phyloP scores from a whole-genome alignment of 2,329 filamentous ascomycete species.

The Fusarium sp. region DNA sequence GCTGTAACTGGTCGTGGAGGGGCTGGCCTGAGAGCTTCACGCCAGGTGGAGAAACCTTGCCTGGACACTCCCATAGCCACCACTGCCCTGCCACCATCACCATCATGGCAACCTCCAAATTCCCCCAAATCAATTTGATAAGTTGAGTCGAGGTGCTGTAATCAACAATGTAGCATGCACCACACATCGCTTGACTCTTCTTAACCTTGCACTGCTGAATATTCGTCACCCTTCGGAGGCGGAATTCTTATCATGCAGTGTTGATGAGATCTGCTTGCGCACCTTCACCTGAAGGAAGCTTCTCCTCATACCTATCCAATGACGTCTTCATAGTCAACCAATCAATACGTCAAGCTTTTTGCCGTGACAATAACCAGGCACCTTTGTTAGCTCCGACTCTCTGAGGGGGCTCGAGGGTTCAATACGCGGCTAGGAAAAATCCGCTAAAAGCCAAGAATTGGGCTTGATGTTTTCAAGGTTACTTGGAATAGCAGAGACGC shows the following conservation, averaged over 20 bases:
- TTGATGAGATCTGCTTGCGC: not conserved
- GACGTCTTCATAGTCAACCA: slow-evolving; percentile 20
- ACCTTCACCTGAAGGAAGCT: not conserved
- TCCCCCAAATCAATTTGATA: not conserved
- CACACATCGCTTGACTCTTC: slow-evolving; percentile 5
- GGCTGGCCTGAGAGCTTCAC: slow-evolving; percentile 8
- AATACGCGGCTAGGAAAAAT: not conserved
- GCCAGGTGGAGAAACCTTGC: slow-evolving; percentile 7
- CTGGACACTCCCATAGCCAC: not conserved
- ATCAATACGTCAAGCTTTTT: slow-evolving; percentile 4
- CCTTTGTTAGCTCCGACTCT: not conserved
- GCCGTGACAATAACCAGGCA: not conserved
- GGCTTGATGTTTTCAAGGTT: not conserved
- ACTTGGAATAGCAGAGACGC: not conserved
- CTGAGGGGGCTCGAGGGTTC: not conserved
- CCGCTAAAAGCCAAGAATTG: not conserved
- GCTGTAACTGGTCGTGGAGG: not conserved
- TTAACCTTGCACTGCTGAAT: not conserved
- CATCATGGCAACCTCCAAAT: slow-evolving; percentile 7
- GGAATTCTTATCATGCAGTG: not conserved
- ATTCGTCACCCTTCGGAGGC: slow-evolving; percentile 15
- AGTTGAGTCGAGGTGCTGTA: not conserved
- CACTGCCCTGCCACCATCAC: slow-evolving; percentile 8
- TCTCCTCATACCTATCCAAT: slow-evolving; percentile 22
- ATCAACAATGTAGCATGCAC: not conserved